Conservation (phyloP, 768 basidiomycete genomes). For the Panaeolus papilionaceus region DNA sequence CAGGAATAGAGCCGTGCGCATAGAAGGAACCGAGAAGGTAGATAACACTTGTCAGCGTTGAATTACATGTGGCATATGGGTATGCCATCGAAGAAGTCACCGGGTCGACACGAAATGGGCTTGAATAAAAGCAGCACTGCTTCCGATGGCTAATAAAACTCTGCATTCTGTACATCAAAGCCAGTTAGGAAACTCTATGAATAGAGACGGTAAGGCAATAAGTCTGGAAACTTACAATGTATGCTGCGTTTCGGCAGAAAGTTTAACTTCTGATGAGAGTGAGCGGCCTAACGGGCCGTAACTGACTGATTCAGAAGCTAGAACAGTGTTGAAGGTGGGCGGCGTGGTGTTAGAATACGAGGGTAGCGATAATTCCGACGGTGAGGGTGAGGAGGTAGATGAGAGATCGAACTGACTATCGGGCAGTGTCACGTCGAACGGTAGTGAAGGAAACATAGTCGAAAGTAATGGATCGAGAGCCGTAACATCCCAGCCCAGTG, state of each 20-base stretch:
- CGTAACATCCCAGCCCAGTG: not conserved
- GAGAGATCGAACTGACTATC: constrained; percentile 3
- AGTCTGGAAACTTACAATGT: constrained; percentile 40
- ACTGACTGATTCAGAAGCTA: not conserved
- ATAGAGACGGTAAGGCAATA: not conserved
- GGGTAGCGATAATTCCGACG: constrained; percentile 33
- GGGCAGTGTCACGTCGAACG: constrained; percentile 6
- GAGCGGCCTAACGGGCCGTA: not conserved
- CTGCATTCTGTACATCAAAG: constrained; percentile 45
- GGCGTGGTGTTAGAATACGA: constrained; percentile 18
- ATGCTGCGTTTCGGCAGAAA: constrained; percentile 36
- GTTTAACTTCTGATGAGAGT: not conserved
- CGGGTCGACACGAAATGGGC: constrained; percentile 49
- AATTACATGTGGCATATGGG: constrained; percentile 47
- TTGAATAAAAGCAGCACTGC: constrained; percentile 63
- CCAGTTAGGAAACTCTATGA: not conserved
- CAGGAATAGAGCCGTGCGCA: constrained; percentile 45
- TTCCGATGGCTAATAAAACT: constrained; percentile 62
- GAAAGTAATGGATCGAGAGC: constrained; percentile 6
- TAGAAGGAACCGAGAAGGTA: constrained; percentile 67
- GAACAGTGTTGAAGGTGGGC: not conserved
- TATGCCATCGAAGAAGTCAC: constrained; percentile 32
- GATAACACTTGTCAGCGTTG: constrained; percentile 66
- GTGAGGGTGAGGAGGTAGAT: constrained; percentile 15
- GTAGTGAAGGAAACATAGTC: constrained; percentile 8